Evolutionary conservation across 495 filamentous ascomycete genomes (phyloP).

Genomic region (Antarctomyces pellizariae): DNA sequence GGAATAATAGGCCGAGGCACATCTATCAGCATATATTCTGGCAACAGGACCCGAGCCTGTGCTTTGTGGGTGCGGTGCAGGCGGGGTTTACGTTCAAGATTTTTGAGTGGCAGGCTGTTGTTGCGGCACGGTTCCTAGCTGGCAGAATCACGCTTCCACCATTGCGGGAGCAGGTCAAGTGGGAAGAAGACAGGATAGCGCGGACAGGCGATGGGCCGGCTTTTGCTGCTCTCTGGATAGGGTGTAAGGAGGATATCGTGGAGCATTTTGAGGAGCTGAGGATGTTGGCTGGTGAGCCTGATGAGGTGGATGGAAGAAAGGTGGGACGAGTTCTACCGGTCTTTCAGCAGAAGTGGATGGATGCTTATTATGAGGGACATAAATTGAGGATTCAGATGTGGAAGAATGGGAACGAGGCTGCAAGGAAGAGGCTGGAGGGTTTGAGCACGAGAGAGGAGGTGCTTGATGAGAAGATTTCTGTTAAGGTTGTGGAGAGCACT

Average conservation of each 20-base stretch:
- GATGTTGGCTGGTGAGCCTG: conserved; percentile 22
- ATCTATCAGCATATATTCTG: conserved; percentile 33
- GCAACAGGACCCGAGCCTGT: conserved; percentile 17
- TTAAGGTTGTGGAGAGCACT: too few species aligned
- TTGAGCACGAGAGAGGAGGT: too few species aligned
- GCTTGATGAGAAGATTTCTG: too few species aligned
- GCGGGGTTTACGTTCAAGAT: conserved; percentile 17
- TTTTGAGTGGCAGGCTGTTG: conserved; percentile 21
- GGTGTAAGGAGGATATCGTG: conserved; percentile 26
- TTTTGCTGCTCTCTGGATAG: conserved; percentile 23
- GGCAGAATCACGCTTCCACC: conserved; percentile 21
- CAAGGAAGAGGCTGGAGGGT: conserved; percentile 7
- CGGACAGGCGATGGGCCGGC: conserved; percentile 23
- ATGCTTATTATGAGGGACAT: conserved; percentile 24
- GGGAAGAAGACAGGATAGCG: conserved; percentile 27
- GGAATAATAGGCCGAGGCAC: conserved; percentile 29
- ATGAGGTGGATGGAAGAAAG: conserved; percentile 13
- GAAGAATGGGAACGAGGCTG: conserved; percentile 9
- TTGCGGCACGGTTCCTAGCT: conserved; percentile 15
- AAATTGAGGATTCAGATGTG: conserved; percentile 13
- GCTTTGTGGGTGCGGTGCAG: conserved; percentile 14
- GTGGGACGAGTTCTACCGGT: conserved; percentile 21
- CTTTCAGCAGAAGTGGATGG: conserved; percentile 24
- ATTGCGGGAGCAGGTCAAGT: conserved; percentile 19
- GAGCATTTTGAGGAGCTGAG: conserved; percentile 29